Evolutionary conservation across 192 early-diverging fungal species (phyloP).

Genomic region (Coemansia sp.): DNA sequence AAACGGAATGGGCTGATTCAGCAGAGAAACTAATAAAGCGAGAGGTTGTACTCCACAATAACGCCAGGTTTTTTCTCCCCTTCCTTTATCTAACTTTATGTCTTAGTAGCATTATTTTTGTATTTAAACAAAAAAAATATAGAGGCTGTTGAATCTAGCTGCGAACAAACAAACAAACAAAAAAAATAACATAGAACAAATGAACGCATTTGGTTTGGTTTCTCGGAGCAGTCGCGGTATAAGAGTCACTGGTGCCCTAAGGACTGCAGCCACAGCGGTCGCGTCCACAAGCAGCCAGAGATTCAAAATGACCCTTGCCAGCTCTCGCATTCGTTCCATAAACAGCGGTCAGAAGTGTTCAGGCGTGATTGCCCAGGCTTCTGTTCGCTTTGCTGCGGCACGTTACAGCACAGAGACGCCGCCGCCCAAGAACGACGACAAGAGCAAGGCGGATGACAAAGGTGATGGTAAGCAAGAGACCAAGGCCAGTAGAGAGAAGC

Average conservation of each 20-base stretch:
- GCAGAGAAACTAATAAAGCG: background rate
- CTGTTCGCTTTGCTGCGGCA: conserved; percentile 1
- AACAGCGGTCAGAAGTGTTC: background rate
- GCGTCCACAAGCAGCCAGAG: background rate
- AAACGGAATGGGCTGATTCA: background rate
- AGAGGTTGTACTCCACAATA: background rate
- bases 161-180: background rate
- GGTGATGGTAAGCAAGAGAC: background rate
- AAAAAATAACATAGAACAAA: background rate
- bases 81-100: background rate
- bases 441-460: conserved; percentile 10
- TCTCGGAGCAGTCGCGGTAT: background rate
- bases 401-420: conserved; percentile 28
- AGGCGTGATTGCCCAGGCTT: background rate
- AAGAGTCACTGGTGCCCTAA: background rate
- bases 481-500: conserved; percentile 18
- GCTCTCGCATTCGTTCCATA: background rate
- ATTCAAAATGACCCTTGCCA: conserved; percentile 1
- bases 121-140: background rate
- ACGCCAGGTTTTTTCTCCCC: background rate
- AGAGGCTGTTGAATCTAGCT: background rate
- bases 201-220: background rate
- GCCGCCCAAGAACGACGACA: conserved; percentile 6
- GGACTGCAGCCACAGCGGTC: background rate
- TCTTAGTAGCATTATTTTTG: background rate